These are phyloP conservation scores for Boletus fagicola DNA, from an alignment of 768 basidiomycete genomes.

Conservation along the genomic window DNA sequence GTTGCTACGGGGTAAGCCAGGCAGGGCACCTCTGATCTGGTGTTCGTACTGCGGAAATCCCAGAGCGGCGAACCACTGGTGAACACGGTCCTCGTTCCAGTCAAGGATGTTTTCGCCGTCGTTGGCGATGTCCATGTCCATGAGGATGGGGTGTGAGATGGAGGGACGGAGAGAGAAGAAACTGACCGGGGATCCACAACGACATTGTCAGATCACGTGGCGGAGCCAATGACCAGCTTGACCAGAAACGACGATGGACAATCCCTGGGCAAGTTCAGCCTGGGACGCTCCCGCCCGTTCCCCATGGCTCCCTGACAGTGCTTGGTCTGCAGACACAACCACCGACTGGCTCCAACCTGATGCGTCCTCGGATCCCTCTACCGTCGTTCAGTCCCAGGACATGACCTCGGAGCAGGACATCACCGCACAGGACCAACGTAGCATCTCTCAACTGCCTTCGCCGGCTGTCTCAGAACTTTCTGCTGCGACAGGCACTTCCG, in stretches of 20 bases:
- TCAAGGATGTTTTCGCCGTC: conserved; percentile 43
- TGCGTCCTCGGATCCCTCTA: too few species aligned
- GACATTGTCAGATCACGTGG: conserved; percentile 21
- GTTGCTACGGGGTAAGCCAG: background rate
- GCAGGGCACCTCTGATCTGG: conserved; percentile 65
- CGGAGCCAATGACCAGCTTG: background rate
- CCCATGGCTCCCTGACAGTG: background rate
- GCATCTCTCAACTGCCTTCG: background rate
- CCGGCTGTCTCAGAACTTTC: background rate
- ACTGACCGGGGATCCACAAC: background rate
- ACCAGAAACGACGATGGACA: conserved; percentile 50
- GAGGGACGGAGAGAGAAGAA: conserved; percentile 3
- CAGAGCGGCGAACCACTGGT: conserved; percentile 69
- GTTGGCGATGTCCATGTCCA: conserved; percentile 31
- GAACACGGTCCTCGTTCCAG: conserved; percentile 79
- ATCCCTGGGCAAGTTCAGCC: conserved; percentile 56
- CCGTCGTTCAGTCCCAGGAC: background rate
- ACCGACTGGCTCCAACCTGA: conserved; percentile 41
- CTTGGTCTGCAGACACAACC: background rate
- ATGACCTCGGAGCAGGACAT: conserved; percentile 1
- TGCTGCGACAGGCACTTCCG: background rate
- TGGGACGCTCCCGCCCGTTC: background rate
- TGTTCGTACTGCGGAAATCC: conserved; percentile 85
- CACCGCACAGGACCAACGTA: background rate
- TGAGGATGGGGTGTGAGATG: conserved; percentile 4